Percentiles rank a stretch among this genome's conserved stretches.
Conservation (phyloP, 306 rosid species). For the Clitoria ternatea region DNA sequence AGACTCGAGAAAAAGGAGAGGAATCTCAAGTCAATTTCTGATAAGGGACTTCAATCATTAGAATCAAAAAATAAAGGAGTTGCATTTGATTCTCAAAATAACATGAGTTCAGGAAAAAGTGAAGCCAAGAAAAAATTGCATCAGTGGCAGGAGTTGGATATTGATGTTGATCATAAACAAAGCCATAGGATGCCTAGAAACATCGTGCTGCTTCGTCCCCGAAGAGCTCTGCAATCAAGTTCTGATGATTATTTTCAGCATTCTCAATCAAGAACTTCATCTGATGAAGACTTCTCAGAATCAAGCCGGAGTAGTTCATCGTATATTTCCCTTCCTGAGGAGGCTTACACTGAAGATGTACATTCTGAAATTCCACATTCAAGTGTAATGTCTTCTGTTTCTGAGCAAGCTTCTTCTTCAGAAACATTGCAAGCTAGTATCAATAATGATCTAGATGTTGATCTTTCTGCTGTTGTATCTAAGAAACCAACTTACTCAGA, state of each 20-base stretch:
- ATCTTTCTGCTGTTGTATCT: constrained; percentile 33
- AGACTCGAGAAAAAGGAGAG: constrained; percentile 41
- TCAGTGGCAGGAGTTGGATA: constrained; percentile 27
- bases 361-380: constrained; percentile 51
- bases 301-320: constrained; percentile 47
- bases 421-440: constrained; percentile 22
- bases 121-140: constrained; percentile 38
- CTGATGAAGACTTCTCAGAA: constrained; percentile 36
- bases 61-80: constrained; percentile 28
- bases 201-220: constrained; percentile 49
- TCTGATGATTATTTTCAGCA: constrained; percentile 32
- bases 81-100: constrained; percentile 34
- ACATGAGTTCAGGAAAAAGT: constrained; percentile 17
- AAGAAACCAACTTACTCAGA: constrained; percentile 29
- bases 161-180: constrained; percentile 30
- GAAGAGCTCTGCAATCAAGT: constrained; percentile 32
- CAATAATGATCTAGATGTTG: constrained; percentile 25
- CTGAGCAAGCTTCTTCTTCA: constrained; percentile 27
- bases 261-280: constrained; percentile 33
- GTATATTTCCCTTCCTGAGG: constrained; percentile 40
- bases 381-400: constrained; percentile 35
- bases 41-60: constrained; percentile 30
- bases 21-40: constrained; percentile 28
- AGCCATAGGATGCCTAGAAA: constrained; percentile 29
- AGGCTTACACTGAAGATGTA: constrained; percentile 32